Base-by-base conservation (phyloP, 2,329 filamentous ascomycete species). In the Pleochaeta shiraiana region DNA sequence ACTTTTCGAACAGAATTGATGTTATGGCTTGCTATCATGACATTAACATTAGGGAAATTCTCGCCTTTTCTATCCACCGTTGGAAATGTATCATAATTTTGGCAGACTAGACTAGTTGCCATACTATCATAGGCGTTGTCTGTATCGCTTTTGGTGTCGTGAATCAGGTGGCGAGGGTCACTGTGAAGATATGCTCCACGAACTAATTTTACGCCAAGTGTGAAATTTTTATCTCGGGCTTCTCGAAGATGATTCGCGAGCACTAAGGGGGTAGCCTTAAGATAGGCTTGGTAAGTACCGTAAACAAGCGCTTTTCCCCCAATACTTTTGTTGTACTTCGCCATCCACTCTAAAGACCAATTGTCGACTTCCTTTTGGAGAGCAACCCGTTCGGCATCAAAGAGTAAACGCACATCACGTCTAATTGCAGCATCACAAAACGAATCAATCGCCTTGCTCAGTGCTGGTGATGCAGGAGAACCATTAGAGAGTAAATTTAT, bases 21-120 rank as follows among this genome's bases (percentile, higher is more conserved):
- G 72, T 95, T 96, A 76, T 96, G 91, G 0, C 87, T 87, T 6
- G 90, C 91, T 19, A 95, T 78, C 28, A 95, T 83, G 28, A 95
- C 66, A 69, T 78, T 78, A 9, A 85, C 78, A 1, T 73, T 73
- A 0, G 85, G 85, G 70, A 85, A 86, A 62, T 68, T 4, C 5
- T 34, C 70, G 26, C 73, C 65, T 1, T 73, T 72, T 5, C 72
- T 70, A 6, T 74, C 75, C 28, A 73, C 70, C 16, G 60, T 21
- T 1, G 90, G 76, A 9, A 79, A 72, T 1, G 75, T 71, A 39
- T 78, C 79, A 79, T 87, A 90, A 65, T 79, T 75, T 65, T 83
- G 79, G 21, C 78, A 80, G 64, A 95, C 77, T 5, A 95, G 76
- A 11, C 82, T 81, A 50, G 83, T 80, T 0, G 86, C 80, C 64